A percentile compares a stretch with the other conserved stretches of the same genome.
phyloP scores from a whole-genome alignment of 179 eudicot species.

The Beta lomatogona region DNA sequence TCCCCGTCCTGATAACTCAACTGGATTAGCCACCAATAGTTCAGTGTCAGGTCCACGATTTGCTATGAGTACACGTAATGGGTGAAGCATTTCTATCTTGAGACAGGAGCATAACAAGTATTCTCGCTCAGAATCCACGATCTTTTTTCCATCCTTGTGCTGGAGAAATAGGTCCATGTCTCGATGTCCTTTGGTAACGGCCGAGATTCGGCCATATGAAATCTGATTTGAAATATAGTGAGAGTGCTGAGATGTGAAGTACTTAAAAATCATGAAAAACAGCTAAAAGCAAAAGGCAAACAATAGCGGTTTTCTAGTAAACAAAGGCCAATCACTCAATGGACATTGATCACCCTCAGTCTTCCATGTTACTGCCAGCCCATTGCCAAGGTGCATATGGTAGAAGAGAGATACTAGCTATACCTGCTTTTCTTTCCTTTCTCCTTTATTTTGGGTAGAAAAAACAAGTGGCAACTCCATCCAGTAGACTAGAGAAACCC shows the following conservation, averaged over 20 bases:
- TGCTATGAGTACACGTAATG: conserved; percentile 67
- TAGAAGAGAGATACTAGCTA: too few relatives aligned
- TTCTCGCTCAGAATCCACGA: conserved; percentile 57
- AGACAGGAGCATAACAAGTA: conserved; percentile 49
- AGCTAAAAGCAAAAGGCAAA: conserved; percentile 15
- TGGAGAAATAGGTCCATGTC: conserved; percentile 72
- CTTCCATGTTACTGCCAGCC: not conserved
- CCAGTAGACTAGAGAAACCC: conserved; percentile 1
- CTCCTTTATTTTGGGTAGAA: not conserved
- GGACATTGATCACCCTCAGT: not conserved
- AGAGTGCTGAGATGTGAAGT: conserved; percentile 24
- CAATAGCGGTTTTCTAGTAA: conserved; percentile 9
- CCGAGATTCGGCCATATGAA: conserved; percentile 63
- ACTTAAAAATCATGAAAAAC: conserved; percentile 11
- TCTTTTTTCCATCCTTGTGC: conserved; percentile 65
- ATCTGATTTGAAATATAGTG: conserved; percentile 39
- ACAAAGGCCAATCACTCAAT: not conserved
- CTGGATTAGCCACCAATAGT: conserved; percentile 87
- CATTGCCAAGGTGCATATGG: not conserved
- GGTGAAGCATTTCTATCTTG: conserved; percentile 78
- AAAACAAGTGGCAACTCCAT: not conserved
- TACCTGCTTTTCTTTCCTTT: not conserved
- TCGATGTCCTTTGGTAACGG: conserved; percentile 55
- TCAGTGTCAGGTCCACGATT: conserved; percentile 95
- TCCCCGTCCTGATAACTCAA: conserved; percentile 72